Base-by-base conservation (phyloP, 176 grass and related monocot genomes). In the Aegilops umbellulata region DNA sequence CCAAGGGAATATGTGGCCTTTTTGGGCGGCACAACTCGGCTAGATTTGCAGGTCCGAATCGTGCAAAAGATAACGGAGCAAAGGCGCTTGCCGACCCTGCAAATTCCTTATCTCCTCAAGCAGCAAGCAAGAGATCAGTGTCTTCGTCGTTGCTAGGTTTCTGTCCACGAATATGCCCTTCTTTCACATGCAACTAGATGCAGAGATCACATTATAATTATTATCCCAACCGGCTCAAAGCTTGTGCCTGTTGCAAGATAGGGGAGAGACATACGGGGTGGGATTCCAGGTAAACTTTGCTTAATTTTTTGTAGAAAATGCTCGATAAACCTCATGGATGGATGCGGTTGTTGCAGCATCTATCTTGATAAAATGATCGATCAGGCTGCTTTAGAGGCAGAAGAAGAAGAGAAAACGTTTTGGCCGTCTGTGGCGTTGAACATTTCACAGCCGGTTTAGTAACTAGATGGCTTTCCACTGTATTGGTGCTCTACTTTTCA, bases 71-170 rank as follows among this genome's bases (percentile, higher is more conserved):
- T 26, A 47, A 31, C 36, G 39, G 55, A 60, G 35, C n/a, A 74
- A 46, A 80, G 36, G 76, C 16, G 25, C 0, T 22, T 1, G 58
- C 10, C 32, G 7, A 75, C 25, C 25, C 4, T 80, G 66, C 57
- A 79, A 87, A 83, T 87, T 84, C 69, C 89, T 87, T 91, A 91
- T 91, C 81, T 61, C 75, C 13, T 47, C 44, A 15, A 83, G 6
- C 32, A 57, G 15, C 35, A 4, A 76, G 27, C 30, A 4, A 41
- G 68, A 36, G 58, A 47, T 81, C 41, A 83, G 42, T 36, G 31
- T 36, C 32, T 2, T 70, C 12, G 42, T 15, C 68, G 84, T 71
- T 42, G 60, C 67, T 4, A 7, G 25, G 35, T 80, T 87, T 75
- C 46, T 90, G 46, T 30, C 80, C 89, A 90, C 80, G 35, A 61